Base-by-base conservation (phyloP, 106 monocot species). In the Iris macrosiphon region DNA sequence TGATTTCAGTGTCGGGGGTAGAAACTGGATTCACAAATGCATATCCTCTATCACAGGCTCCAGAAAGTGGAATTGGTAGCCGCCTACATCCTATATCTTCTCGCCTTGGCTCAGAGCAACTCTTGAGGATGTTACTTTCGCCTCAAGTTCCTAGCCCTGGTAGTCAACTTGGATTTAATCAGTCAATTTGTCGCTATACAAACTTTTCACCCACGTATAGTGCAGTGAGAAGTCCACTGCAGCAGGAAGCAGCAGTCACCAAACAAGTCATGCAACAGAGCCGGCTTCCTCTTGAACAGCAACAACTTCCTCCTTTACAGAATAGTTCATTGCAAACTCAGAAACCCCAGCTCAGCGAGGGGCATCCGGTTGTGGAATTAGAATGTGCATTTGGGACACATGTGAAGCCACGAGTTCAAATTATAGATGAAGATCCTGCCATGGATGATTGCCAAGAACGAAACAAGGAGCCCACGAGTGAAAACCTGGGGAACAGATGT, bases 171-270 rank as follows among this genome's bases (percentile, higher is more conserved):
- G 69, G 47, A 43, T 79, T 23, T 26, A 49, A 78, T 24, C 80
- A 72, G 24, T 66, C 83, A 64, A 35, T 78, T 23, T 84, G n/a
- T n/a, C n/a, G n/a, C n/a, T n/a, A 72, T 67, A 35, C 75, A 20
- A 77, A 55, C 33, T 49, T 72, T 44, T 34, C 25, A 9, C 42
- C 76, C 40, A 26, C 49, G 41, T 45, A 52, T 60, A 24, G 32
- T 59, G 24, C 30, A 25, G 20, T 27, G 11, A 40, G 11, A 39
- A 52, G 24, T 55, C 23, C 51, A 18, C 10, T 57, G 28, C 40
- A 20, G 22, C 57, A 48, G 13, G 70, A 74, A 19, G 47, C 31
- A 14, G 4, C 23, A 10, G 31, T 45, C 19, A 28, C 7, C 3
- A 49, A 58, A 54, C 31, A 31, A 45, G 50, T 9, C 20, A 54